A percentile compares a stretch with the other conserved stretches of the same genome.
phyloP scores from a whole-genome alignment of 2,329 filamentous ascomycete genomes.

The Aaosphaeria arxii region DNA sequence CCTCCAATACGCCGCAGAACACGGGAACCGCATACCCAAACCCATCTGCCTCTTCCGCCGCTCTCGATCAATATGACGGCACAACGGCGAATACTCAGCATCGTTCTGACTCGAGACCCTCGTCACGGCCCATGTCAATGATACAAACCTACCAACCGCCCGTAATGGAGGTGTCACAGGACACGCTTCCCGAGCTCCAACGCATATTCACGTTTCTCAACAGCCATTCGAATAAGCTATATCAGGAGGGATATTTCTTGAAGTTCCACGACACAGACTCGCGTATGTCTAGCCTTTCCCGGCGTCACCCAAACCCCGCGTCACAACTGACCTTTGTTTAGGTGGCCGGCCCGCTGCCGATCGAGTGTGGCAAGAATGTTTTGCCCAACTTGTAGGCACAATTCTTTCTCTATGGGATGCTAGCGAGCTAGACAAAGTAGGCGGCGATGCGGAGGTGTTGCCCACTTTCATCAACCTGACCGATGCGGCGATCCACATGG shows the following conservation, averaged over 20 bases:
- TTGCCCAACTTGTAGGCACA: conserved; percentile 92
- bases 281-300: conserved; percentile 58
- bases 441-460: conserved; percentile 78
- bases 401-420: conserved; percentile 96
- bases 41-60: conserved; percentile 26
- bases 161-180: conserved; percentile 77
- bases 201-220: conserved; percentile 94
- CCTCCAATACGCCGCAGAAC: conserved; percentile 23
- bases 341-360: conserved; percentile 84
- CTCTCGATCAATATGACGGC: conserved; percentile 23
- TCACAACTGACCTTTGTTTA: conserved; percentile 35
- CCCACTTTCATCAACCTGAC: conserved; percentile 96
- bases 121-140: conserved; percentile 78
- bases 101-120: conserved; percentile 47
- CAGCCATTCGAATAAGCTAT: conserved; percentile 92
- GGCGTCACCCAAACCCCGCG: no score
- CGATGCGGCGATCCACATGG: conserved; percentile 98
- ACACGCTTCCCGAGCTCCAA: conserved; percentile 88
- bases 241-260: conserved; percentile 96
- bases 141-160: conserved; percentile 81
- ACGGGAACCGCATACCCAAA: conserved; percentile 18
- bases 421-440: conserved; percentile 81
- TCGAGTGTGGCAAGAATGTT: conserved; percentile 92
- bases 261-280: conserved; percentile 94
- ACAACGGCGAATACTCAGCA: conserved; percentile 37